Evolutionary conservation across 2,329 filamentous ascomycete species (phyloP), one percentile per base, ranked within the genome.

Genomic region (Fusarium nanum): DNA sequence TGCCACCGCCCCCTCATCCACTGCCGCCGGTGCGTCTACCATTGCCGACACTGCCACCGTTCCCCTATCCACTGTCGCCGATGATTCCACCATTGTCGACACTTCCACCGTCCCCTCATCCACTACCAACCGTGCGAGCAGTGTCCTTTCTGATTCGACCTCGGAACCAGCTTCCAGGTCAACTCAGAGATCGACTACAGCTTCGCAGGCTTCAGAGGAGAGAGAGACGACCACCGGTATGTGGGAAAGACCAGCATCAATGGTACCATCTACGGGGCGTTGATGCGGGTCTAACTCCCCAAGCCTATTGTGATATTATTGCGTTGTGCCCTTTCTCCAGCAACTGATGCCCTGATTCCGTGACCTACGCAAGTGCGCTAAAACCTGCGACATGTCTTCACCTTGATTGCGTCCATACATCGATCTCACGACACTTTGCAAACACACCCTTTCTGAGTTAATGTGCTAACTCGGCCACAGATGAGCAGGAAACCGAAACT

Each of bases 171-270:
- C 34, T 60, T 55, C 67, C 37, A 44, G 52, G 32, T 40, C 61
- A 32, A 53, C 59, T 40, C 58, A 67, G 55, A 54, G 62, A 37
- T 56, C 56, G 34, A 64, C 58, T 22, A 69, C 64, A 68, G 48
- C 53, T 23, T 71, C 68, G 22, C 64, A 59, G 45, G 44, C 60
- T 56, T 52, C 64, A 65, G 56, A 69, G 53, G 47, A 59, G 47
- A 52, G 57, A 49, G 65, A 71, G 60, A 71, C 65, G 55, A 60
- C 56, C 74, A 71, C 70, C 68, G 77, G 77, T 78, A 78, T 76
- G 77, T 78, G 74, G 75, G 73, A 75, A 58, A 64, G 60, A 56
- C 42, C 60, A 57, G 50, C 62, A 59, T 28, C n/a, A 46, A 71
- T 37, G 28, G 41, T 30, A 41, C 56, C 68, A 52, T 45, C 7